Base-by-base conservation (phyloP, 805 yeast genomes). In the Nakazawaea ishiwadae region DNA sequence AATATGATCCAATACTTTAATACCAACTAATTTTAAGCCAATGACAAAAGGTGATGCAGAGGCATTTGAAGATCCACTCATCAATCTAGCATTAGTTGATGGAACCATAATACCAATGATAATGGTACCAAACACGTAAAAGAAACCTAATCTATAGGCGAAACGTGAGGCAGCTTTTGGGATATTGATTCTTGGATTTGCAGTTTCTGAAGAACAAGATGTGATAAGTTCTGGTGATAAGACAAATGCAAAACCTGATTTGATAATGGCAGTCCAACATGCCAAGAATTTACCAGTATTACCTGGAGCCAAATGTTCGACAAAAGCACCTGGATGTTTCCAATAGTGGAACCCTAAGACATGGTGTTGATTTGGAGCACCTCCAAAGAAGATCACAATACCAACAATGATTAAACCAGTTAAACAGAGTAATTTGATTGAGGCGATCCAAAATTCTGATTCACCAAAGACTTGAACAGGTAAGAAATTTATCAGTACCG, bases 311-410 rank as follows among this genome's bases (percentile, higher is more conserved):
- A 74, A 52, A 50, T 77, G 76, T 40, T 63, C 66, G 50, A 73
- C 65, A 49, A 81, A 81, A 3, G 65, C 59, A 47, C 69, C 73
- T 10, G 59, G 60, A 33, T 49, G 39, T n/a, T 56, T 63, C 88
- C 88, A 81, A 61, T 69, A 81, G 48, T 81, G 77, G 70, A 81
- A 81, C 5, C 88, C 88, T 26, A 75, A 59, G 45, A 81, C 69
- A 40, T 75, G 79, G 39, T 70, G 69, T 15, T 40, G 52, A 14
- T 33, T 43, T 6, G 85, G 84, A 29, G 76, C 81, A 48, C 84
- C 85, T 40, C 84, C 86, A 54, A 77, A 73, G 42, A 77, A 75
- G 46, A 79, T 73, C 17, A 75, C 70, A 52, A 75, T 59, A 45
- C 79, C 73, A 31, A 72, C 59, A 31, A 80, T 57, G 44, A 81